Conservation (phyloP, 495 filamentous ascomycete species). For the Penicillium cataractarum region DNA sequence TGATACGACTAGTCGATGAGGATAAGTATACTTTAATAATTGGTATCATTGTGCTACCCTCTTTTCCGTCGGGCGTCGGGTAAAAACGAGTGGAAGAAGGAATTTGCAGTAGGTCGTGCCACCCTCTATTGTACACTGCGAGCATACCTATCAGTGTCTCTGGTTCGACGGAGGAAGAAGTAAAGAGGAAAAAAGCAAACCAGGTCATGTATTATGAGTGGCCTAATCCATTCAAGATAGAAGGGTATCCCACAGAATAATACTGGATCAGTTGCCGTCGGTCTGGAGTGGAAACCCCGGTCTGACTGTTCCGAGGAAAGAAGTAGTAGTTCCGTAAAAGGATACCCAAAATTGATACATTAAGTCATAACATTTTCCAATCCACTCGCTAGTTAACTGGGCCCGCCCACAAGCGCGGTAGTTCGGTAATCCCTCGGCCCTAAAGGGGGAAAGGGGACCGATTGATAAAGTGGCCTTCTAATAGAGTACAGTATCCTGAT, state of each 20-base stretch:
- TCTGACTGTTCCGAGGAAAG: no score
- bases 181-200: no score
- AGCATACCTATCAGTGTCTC: no score
- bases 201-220: no score
- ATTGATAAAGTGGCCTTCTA: no score
- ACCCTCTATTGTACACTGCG: not conserved
- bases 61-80: not conserved
- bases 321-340: not conserved
- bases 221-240: no score
- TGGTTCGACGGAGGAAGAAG: no score
- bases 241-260: no score
- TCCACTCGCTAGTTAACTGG: not conserved
- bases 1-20: no score
- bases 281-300: no score
- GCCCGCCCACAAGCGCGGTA: not conserved
- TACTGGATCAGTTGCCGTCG: no score
- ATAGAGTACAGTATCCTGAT: not conserved
- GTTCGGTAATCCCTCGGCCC: slow-evolving; percentile 5
- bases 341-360: not conserved
- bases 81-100: not conserved
- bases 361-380: not conserved
- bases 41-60: not conserved
- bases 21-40: not conserved
- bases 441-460: not conserved
- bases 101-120: not conserved